These are phyloP conservation scores for Trichoderma atroviride DNA, from an alignment of 2,329 filamentous ascomycete species.

Conservation along the genomic window DNA sequence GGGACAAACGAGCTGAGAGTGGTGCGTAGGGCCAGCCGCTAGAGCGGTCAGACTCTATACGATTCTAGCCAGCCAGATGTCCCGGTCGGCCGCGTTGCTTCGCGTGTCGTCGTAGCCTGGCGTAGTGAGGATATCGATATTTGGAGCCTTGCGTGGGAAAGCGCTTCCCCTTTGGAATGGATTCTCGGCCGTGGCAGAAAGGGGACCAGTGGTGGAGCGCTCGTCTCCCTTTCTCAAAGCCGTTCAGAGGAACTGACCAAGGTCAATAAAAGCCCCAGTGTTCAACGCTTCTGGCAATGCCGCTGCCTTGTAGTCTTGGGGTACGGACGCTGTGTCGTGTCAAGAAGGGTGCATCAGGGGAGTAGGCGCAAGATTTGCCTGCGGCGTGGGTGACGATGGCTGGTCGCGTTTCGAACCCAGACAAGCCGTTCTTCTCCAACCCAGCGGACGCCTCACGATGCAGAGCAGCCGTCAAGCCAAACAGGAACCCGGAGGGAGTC, in stretches of 20 bases:
- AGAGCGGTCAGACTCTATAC: neutral
- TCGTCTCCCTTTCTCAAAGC: conserved; percentile 15
- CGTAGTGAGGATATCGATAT: conserved; percentile 20
- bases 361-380: conserved; percentile 24
- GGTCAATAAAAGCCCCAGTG: neutral
- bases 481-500: neutral
- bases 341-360: conserved; percentile 25
- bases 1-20: conserved; percentile 32
- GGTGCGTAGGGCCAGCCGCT: conserved; percentile 32
- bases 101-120: conserved; percentile 40
- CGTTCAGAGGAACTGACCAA: neutral
- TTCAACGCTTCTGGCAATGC: conserved; percentile 12
- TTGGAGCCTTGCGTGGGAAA: neutral
- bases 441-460: conserved; percentile 15
- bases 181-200: conserved; percentile 17
- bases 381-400: conserved; percentile 15
- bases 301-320: conserved; percentile 13
- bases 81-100: conserved; percentile 36
- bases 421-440: neutral
- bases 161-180: conserved; percentile 1
- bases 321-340: conserved; percentile 8
- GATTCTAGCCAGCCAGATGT: conserved; percentile 31
- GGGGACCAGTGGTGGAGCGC: conserved; percentile 13
- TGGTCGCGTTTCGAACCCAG: conserved; percentile 19
- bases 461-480: conserved; percentile 1